phyloP scores from a whole-genome alignment of 2,329 filamentous ascomycete genomes.

The Apiospora sp. region DNA sequence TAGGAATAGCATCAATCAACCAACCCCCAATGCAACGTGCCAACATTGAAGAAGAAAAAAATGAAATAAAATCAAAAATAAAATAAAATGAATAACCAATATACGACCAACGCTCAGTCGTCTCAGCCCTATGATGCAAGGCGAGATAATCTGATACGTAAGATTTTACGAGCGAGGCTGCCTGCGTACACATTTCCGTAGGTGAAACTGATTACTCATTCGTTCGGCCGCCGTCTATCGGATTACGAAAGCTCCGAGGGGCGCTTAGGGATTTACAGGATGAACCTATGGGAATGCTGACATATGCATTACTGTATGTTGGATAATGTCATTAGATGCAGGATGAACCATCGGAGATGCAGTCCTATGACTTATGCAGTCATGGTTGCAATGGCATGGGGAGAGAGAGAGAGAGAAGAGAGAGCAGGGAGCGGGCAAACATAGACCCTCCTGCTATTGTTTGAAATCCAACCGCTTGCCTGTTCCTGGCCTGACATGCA shows the following conservation, averaged over 20 bases:
- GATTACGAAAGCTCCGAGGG: slow-evolving; percentile 3
- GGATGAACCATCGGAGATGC: not conserved
- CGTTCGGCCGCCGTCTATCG: not conserved
- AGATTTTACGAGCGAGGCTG: slow-evolving; percentile 4
- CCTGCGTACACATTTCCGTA: not conserved
- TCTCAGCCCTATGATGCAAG: slow-evolving; percentile 5
- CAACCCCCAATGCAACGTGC: not conserved
- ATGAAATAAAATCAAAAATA: not conserved
- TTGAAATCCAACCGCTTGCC: not conserved
- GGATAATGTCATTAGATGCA: not conserved
- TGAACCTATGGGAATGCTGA: not conserved
- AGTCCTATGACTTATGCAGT: slow-evolving; percentile 5
- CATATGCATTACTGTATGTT: not conserved
- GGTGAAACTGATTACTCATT: not conserved
- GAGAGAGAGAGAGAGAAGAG: too few relatives aligned
- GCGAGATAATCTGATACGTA: not conserved
- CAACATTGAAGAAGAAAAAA: not conserved
- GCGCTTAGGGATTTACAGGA: not conserved
- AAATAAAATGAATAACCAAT: not conserved
- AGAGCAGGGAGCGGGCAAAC: not conserved
- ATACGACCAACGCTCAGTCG: not conserved
- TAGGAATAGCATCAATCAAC: not conserved
- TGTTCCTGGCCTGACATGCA: slow-evolving; percentile 17
- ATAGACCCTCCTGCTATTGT: not conserved
- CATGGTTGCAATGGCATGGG: not conserved